phyloP scores from a whole-genome alignment of 495 filamentous ascomycete species.

The Hyaloscypha finlandica region DNA sequence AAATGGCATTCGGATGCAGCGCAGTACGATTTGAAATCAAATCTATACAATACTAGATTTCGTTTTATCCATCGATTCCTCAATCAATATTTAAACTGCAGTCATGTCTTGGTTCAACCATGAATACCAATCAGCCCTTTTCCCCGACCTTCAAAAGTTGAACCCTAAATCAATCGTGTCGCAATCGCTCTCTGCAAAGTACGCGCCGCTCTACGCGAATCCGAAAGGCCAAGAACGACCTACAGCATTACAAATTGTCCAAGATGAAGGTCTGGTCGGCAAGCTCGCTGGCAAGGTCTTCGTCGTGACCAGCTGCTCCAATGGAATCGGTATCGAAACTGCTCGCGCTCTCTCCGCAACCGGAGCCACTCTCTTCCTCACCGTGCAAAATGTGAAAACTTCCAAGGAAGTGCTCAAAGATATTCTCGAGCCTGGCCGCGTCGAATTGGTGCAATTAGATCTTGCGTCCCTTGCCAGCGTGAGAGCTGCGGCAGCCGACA shows the following conservation, averaged over 20 bases:
- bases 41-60: too few relatives aligned
- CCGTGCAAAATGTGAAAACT: slow-evolving; percentile 43
- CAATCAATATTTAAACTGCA: too few relatives aligned
- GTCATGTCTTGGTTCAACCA: too few relatives aligned
- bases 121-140: too few relatives aligned
- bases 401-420: slow-evolving; percentile 37
- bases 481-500: slow-evolving; percentile 30
- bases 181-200: too few relatives aligned
- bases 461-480: slow-evolving; percentile 36
- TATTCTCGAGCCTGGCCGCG: slow-evolving; percentile 24
- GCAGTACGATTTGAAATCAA: too few relatives aligned
- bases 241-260: slow-evolving; percentile 55
- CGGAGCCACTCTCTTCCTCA: slow-evolving; percentile 49
- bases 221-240: slow-evolving; percentile 50
- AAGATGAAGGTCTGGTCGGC: slow-evolving; percentile 47
- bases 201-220: too few relatives aligned
- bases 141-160: too few relatives aligned
- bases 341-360: slow-evolving; percentile 47
- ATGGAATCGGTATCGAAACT: slow-evolving; percentile 56
- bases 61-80: too few relatives aligned
- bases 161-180: too few relatives aligned
- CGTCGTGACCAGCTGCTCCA: slow-evolving; percentile 53
- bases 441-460: slow-evolving; percentile 40
- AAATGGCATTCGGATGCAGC: too few relatives aligned
- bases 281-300: slow-evolving; percentile 48